Base-by-base conservation (phyloP, 139 green algal genomes). In the Auxenochlorella protothecoides region DNA sequence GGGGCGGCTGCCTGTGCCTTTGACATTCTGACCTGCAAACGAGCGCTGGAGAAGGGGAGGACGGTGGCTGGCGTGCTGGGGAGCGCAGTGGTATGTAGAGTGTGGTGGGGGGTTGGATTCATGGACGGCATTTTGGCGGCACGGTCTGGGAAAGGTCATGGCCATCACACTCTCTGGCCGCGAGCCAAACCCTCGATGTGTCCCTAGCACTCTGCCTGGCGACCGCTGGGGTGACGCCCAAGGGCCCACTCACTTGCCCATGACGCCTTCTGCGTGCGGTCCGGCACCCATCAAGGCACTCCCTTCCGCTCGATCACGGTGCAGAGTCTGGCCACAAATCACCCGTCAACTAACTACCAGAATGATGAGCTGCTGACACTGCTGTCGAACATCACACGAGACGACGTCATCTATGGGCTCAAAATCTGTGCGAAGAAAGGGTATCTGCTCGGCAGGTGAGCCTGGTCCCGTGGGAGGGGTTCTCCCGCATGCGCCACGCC, bases 351-450 rank as follows among this genome's bases (percentile, higher is more conserved):
- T 1, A 66, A 81, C 9, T 76, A 76, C 15, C 15, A 52, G 2
- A 14, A 71, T 14, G 10, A 66, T 10, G 8, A 65, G 10, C 60
- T 81, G 60, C 72, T 74, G 7, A 27, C 14, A 6, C 56, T 76
- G 6, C 13, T 81, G 66, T 65, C 52, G 5, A 16, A 13, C 4
- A 3, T 16, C 51, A 63, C 55, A 3, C 64, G 76, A 2, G 76
- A 81, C 56, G 66, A 81, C 27, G 12, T 74, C 51, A 70, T 81
- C 15, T 81, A 81, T n/a, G 76, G 62, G 3, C 72, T 81, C 2
- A 81, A 81, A 60, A 64, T 71, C 16, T 74, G 74, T 51, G 68
- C 68, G 15, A 79, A 74, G 74, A 65, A 70, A n/a, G 68, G 68
- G 2, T 56, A 59, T 15, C 3, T 9, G 3, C 57, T 79, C 11